Evolutionary conservation across 306 rosid species (phyloP), one percentile per base, ranked within the genome.

Genomic region (Echinosophora koreensis): DNA sequence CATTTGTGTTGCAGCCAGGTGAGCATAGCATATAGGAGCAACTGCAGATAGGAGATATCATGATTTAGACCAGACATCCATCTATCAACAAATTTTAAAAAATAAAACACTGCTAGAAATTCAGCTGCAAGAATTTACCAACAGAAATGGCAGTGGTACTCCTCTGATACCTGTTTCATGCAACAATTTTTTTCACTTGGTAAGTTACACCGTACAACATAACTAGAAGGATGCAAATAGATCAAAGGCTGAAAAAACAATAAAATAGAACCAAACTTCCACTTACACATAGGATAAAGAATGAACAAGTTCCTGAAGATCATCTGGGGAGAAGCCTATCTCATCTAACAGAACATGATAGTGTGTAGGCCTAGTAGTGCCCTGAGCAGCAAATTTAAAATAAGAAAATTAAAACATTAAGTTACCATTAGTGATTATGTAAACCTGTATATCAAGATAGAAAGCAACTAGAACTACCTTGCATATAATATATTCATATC

Each of bases 281-380:
- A 88, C 99, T 91, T 87, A 96, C 99, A 96, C 99, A 59, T 96
- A 96, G 1, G 99, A 96, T 0, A 96, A 79, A 1, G 98, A 91
- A 78, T 96, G 99, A 58, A 96, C 99, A 17, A 96, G 94, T 27
- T 90, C 96, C 64, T 96, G 97, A 0, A 96, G 87, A 60, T 96
- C 99, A 85, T 96, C 97, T 0, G 99, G 73, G 0, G 99, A 89
- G 72, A 96, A 89, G 1, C 97, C 97, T 64, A 92, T 62, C 42
- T 96, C 91, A 46, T 96, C 99, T 3, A 84, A 76, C 67, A 96
- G 88, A 56, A 93, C 90, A 66, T 96, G 99, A 42, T 92, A 96
- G 71, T 96, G 98, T 0, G 98, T 91, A 0, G 99, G 99, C 84
- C 98, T 89, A 4, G 88, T 91, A 0, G 99, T 96, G 17, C 99